Percentiles rank a stretch among this genome's conserved stretches.
phyloP scores from a whole-genome alignment of 495 filamentous ascomycete species.

The Hyaloscypha variabilis region DNA sequence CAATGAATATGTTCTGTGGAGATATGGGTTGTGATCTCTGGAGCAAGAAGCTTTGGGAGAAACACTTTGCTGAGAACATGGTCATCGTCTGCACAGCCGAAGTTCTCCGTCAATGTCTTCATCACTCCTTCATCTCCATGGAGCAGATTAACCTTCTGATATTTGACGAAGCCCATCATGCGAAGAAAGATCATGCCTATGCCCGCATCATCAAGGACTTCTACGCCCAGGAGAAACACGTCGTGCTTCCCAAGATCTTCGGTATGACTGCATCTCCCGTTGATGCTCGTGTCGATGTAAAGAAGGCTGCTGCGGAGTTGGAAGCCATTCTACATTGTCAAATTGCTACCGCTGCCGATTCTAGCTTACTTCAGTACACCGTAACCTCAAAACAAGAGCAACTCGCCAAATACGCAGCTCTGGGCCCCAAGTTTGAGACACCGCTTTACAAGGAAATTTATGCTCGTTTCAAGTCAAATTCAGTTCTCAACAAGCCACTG shows the following conservation, averaged over 20 bases:
- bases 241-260: slow-evolving; percentile 75
- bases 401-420: slow-evolving; percentile 56
- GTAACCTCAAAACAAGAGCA: slow-evolving; percentile 60
- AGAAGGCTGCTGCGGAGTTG: slow-evolving; percentile 72
- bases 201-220: slow-evolving; percentile 90
- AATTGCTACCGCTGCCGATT: slow-evolving; percentile 80
- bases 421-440: slow-evolving; percentile 61
- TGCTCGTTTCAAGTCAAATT: slow-evolving; percentile 56
- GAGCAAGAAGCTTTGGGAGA: slow-evolving; percentile 68
- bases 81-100: slow-evolving; percentile 94
- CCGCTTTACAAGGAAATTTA: slow-evolving; percentile 61
- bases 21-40: slow-evolving; percentile 69
- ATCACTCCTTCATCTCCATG: slow-evolving; percentile 80
- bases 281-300: slow-evolving; percentile 75
- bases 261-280: slow-evolving; percentile 98
- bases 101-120: slow-evolving; percentile 77
- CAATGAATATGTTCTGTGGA: slow-evolving; percentile 78
- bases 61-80: slow-evolving; percentile 71
- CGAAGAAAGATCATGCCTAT: slow-evolving; percentile 93
- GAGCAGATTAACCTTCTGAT: slow-evolving; percentile 85
- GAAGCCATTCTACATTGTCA: slow-evolving; percentile 77
- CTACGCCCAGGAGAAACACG: slow-evolving; percentile 54
- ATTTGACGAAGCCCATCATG: slow-evolving; percentile 96
- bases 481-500: slow-evolving; percentile 61
- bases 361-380: slow-evolving; percentile 59